phyloP scores from a whole-genome alignment of 2,329 filamentous ascomycete genomes.

The Metarhizium humberi region DNA sequence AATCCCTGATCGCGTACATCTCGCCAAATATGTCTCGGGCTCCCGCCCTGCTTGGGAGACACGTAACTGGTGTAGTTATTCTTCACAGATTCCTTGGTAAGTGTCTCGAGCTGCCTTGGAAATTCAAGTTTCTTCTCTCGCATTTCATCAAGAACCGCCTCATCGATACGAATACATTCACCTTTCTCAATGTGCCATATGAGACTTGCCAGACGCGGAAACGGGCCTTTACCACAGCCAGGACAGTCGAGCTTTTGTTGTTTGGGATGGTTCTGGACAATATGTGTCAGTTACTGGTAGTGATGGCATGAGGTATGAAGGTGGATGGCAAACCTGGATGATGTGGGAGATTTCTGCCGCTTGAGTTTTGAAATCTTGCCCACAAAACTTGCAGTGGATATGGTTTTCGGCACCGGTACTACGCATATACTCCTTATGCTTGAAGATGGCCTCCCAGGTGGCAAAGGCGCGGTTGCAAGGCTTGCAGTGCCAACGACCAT shows the following conservation, averaged over 20 bases:
- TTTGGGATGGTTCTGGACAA: slow-evolving; percentile 11
- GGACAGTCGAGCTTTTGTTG: slow-evolving; percentile 35
- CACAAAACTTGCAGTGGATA: slow-evolving; percentile 29
- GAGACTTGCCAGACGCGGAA: slow-evolving; percentile 26
- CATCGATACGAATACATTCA: slow-evolving; percentile 27
- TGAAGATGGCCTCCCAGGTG: slow-evolving; percentile 13
- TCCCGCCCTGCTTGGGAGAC: neutral
- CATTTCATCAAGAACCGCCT: slow-evolving; percentile 19
- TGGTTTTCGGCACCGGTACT: slow-evolving; percentile 15
- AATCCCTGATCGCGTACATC: neutral
- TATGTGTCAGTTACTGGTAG: neutral
- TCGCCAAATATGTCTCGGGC: neutral
- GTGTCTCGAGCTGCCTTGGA: slow-evolving; percentile 16
- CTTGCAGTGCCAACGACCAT: slow-evolving; percentile 16
- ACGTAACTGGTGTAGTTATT: slow-evolving; percentile 18
- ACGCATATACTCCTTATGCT: slow-evolving; percentile 22
- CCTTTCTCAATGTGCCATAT: slow-evolving; percentile 36
- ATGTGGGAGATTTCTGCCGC: slow-evolving; percentile 24
- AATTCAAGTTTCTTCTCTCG: slow-evolving; percentile 29
- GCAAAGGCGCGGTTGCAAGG: slow-evolving; percentile 19
- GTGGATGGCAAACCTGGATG: slow-evolving; percentile 17
- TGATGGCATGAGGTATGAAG: neutral
- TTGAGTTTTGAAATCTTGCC: slow-evolving; percentile 24
- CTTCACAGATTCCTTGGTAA: slow-evolving; percentile 18
- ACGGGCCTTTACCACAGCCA: slow-evolving; percentile 30